Base-by-base conservation (phyloP, 495 filamentous ascomycete species). In the Thermothielavioides terrestris region DNA sequence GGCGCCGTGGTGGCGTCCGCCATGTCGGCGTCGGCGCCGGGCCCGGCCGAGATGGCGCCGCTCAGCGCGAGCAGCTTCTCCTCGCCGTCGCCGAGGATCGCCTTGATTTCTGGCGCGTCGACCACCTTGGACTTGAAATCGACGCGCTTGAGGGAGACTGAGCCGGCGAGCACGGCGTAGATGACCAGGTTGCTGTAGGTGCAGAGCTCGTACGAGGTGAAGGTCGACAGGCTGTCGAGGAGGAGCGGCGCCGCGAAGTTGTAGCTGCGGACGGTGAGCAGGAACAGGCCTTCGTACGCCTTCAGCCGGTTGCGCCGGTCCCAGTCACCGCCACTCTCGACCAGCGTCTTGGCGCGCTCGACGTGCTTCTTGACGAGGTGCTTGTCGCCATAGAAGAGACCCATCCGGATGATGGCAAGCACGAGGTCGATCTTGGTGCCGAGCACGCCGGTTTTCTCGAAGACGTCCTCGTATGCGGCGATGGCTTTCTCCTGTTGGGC, bases 91-190 rank as follows among this genome's bases (percentile, higher is more conserved):
- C 94, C 92, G 8, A 98, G 77, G 41, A 98, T 90, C 15, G 92
- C 94, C 67, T 88, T 88, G 74, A 97, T 96, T 69, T 98, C 92
- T 3, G 92, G 90, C 11, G 92, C 94, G 67, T 98, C 92, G 36
- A 96, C 88, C 17, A 98, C 92, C 71, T 96, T 96, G 48, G 85
- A 85, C 74, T 98, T 98, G 77, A 98, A 98, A 67, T 98, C 92
- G 10, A 97, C 88, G 36, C 92, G 83, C 74, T 95, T 95, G 44
- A 98, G 77, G 26, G 91, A 91, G 45, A 97, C 80, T 4, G 90
- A 92, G 47, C 92, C 92, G 31, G 92, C 89, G 38, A 98, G 82
- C 35, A 97, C 89, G 1, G 94, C 85, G 75, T 97, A 98, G 50
- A 98, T 81, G 34, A 98, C 92, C 20, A 98, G 78, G 23, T 82